Evolutionary conservation across 257 asterid species (phyloP).

Genomic region (Cynanchum wilfordii): DNA sequence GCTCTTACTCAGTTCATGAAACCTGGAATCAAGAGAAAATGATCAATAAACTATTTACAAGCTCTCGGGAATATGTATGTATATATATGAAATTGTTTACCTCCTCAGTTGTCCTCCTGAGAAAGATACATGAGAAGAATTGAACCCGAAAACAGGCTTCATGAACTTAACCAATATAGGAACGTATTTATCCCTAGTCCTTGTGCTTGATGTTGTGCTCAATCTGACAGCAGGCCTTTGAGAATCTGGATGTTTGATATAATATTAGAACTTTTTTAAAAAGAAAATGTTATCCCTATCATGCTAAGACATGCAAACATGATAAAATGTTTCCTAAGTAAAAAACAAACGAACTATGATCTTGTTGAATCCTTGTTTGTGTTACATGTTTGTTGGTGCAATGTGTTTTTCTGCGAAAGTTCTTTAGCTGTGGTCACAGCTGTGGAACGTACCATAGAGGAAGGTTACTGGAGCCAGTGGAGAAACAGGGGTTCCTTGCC

Average conservation of each 20-base stretch:
- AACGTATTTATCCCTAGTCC: conserved; percentile 57
- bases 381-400: background rate
- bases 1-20: conserved; percentile 54
- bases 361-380: too few relatives aligned
- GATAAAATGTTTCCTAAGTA: background rate
- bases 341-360: background rate
- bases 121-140: conserved; percentile 59
- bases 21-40: conserved; percentile 36
- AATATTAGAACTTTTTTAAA: conserved; percentile 2
- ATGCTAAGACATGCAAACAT: background rate
- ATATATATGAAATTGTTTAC: conserved; percentile 24
- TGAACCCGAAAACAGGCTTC: conserved; percentile 82
- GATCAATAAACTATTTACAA: background rate
- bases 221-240: conserved; percentile 70
- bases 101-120: conserved; percentile 68
- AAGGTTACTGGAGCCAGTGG: conserved; percentile 72
- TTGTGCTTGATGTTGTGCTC: conserved; percentile 57
- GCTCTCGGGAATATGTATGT: background rate
- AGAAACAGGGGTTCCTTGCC: conserved; percentile 81
- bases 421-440: background rate
- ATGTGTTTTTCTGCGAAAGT: background rate
- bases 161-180: conserved; percentile 52
- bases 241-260: conserved; percentile 47
- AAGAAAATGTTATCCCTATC: background rate
- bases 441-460: conserved; percentile 61